Percentiles rank a stretch among this genome's conserved stretches.
Evolutionary conservation across 345 rosid species (phyloP).

Genomic region (Ceriops decandra): DNA sequence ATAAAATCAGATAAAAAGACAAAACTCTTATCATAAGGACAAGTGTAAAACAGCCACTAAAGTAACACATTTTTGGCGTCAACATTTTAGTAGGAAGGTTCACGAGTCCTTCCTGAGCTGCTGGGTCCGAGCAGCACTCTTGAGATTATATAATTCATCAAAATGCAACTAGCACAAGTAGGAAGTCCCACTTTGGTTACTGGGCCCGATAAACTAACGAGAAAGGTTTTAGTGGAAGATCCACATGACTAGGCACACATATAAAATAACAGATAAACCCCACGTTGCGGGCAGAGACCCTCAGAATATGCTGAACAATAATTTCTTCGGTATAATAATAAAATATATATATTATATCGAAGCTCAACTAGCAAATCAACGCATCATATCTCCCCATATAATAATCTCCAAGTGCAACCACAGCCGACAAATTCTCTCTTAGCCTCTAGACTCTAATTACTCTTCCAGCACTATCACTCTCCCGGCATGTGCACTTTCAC

Average conservation of each 20-base stretch:
- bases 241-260: slow-evolving; percentile 22
- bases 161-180: slow-evolving; percentile 11
- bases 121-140: slow-evolving; percentile 24
- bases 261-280: neutral
- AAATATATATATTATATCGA: slow-evolving; percentile 1
- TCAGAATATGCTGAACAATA: slow-evolving; percentile 22
- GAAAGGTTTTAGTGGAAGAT: slow-evolving; percentile 46
- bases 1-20: neutral
- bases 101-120: slow-evolving; percentile 17
- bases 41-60: slow-evolving; percentile 12
- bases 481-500: slow-evolving; percentile 24
- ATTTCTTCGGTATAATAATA: slow-evolving; percentile 7
- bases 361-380: slow-evolving; percentile 11
- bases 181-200: slow-evolving; percentile 29
- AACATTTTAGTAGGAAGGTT: slow-evolving; percentile 17
- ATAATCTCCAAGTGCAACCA: slow-evolving; percentile 15
- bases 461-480: neutral
- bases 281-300: slow-evolving; percentile 1
- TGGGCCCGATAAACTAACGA: slow-evolving; percentile 26
- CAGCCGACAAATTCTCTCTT: slow-evolving; percentile 15
- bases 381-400: slow-evolving; percentile 22
- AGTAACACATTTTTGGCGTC: neutral
- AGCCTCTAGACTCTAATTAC: neutral
- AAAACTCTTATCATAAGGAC: neutral
- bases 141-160: slow-evolving; percentile 4